Evolutionary conservation across 2,329 filamentous ascomycete species (phyloP).

Genomic region (Aureobasidium sp.): DNA sequence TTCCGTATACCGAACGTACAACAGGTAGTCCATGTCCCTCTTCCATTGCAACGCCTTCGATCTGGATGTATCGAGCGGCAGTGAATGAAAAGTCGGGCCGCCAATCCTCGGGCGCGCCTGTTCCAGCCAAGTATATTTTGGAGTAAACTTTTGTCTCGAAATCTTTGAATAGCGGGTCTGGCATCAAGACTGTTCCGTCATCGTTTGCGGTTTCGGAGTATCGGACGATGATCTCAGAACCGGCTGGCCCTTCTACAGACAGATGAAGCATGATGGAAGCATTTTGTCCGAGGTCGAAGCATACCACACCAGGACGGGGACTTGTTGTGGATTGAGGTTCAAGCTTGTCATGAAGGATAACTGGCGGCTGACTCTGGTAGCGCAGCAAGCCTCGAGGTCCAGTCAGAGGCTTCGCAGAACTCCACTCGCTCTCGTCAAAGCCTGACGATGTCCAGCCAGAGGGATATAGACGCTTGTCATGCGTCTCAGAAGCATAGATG

Average conservation of each 20-base stretch:
- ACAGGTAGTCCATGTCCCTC: constrained; percentile 26
- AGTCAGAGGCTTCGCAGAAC: constrained; percentile 32
- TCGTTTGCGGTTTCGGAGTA: constrained; percentile 29
- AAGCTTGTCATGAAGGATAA: constrained; percentile 33
- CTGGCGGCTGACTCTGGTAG: constrained; percentile 37
- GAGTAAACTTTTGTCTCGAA: constrained; percentile 36
- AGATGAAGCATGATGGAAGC: constrained; percentile 30
- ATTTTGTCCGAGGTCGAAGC: constrained; percentile 31
- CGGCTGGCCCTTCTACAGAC: constrained; percentile 24
- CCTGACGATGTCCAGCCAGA: constrained; percentile 29
- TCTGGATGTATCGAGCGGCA: constrained; percentile 36
- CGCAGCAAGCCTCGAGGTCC: constrained; percentile 34
- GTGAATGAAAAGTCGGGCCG: constrained; percentile 39
- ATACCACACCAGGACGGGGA: constrained; percentile 23
- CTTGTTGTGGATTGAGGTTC: constrained; percentile 24
- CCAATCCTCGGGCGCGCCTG: constrained; percentile 29
- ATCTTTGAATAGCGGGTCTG: constrained; percentile 35
- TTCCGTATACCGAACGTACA: constrained; percentile 31
- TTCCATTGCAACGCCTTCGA: constrained; percentile 33
- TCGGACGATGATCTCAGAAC: constrained; percentile 27
- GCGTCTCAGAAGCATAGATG: constrained; percentile 36
- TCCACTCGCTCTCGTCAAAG: constrained; percentile 29
- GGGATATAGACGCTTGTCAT: constrained; percentile 32
- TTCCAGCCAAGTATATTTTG: constrained; percentile 31
- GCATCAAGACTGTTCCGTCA: constrained; percentile 34